These are phyloP conservation scores for Durotheca rogersii DNA, from an alignment of 495 filamentous ascomycete species.

Conservation along the genomic window DNA sequence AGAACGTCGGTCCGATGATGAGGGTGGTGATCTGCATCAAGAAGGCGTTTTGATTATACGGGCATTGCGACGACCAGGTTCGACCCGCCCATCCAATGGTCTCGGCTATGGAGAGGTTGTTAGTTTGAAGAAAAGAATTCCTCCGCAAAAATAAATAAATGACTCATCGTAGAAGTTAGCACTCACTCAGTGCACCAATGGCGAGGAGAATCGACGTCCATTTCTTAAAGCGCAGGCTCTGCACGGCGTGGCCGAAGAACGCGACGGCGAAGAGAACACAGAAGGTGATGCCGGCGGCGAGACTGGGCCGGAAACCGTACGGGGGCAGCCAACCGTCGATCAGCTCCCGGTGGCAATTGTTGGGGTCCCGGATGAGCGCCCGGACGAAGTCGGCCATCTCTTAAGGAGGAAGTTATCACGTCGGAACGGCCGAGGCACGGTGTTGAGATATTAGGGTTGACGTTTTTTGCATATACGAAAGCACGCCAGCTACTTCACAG, in stretches of 20 bases:
- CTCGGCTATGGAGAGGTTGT: constrained; percentile 43
- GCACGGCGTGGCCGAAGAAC: constrained; percentile 51
- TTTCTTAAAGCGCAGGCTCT: constrained; percentile 50
- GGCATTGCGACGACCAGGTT: constrained; percentile 57
- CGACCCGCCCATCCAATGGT: constrained; percentile 61
- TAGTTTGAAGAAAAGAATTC: too few relatives aligned
- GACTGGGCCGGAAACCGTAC: constrained; percentile 60
- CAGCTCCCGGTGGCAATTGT: constrained; percentile 19
- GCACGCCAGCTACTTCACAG: too few relatives aligned
- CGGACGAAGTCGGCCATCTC: too few relatives aligned
- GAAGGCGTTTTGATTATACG: constrained; percentile 56
- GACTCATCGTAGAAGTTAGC: neutral
- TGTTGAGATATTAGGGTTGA: too few relatives aligned
- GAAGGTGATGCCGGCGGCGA: constrained; percentile 57
- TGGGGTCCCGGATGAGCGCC: too few relatives aligned
- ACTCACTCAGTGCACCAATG: constrained; percentile 28
- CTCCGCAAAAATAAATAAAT: too few relatives aligned
- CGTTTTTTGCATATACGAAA: too few relatives aligned
- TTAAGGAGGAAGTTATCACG: too few relatives aligned
- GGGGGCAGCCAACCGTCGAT: constrained; percentile 15
- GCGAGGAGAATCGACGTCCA: constrained; percentile 52
- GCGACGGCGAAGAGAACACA: constrained; percentile 54
- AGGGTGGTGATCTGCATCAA: constrained; percentile 63
- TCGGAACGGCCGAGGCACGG: too few relatives aligned
- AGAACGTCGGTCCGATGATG: constrained; percentile 65